Conservation (phyloP, 768 basidiomycete genomes). For the Leucocoprinus birnbaumii region DNA sequence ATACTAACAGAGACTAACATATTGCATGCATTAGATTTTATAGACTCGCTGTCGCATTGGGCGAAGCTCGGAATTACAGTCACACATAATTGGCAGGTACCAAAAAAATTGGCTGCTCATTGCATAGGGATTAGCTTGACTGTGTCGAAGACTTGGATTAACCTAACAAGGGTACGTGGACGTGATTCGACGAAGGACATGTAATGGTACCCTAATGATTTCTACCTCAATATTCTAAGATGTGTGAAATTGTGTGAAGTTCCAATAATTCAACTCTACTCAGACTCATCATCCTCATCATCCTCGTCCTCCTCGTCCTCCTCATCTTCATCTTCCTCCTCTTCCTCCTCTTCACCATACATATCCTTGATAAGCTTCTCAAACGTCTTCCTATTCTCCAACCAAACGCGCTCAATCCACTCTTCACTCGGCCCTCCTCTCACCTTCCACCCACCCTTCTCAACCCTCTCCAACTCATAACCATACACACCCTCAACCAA, state of each 20-base stretch:
- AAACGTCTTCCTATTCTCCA: neutral
- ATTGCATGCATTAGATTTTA: neutral
- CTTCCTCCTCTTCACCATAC: constrained; percentile 20
- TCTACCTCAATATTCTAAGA: too few species aligned
- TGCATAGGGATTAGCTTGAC: too few species aligned
- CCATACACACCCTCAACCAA: constrained; percentile 75
- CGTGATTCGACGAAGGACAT: too few species aligned
- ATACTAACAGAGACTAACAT: constrained; percentile 6
- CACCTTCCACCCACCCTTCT: constrained; percentile 2
- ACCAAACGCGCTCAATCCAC: neutral
- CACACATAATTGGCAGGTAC: too few species aligned
- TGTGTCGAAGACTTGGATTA: too few species aligned
- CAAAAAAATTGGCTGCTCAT: too few species aligned
- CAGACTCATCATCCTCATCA: constrained; percentile 6
- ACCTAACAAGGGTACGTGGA: too few species aligned
- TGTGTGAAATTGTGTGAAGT: too few species aligned
- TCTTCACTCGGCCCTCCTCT: neutral
- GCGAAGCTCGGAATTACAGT: too few species aligned
- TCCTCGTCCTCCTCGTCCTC: constrained; percentile 7
- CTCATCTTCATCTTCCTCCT: constrained; percentile 9
- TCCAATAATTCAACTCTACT: too few species aligned
- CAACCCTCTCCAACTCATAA: neutral
- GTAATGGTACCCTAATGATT: too few species aligned
- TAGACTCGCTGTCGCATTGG: too few species aligned
- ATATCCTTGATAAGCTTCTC: constrained; percentile 12